Evolutionary conservation across 805 yeast species (phyloP).

Genomic region (Pichia deserticola): DNA sequence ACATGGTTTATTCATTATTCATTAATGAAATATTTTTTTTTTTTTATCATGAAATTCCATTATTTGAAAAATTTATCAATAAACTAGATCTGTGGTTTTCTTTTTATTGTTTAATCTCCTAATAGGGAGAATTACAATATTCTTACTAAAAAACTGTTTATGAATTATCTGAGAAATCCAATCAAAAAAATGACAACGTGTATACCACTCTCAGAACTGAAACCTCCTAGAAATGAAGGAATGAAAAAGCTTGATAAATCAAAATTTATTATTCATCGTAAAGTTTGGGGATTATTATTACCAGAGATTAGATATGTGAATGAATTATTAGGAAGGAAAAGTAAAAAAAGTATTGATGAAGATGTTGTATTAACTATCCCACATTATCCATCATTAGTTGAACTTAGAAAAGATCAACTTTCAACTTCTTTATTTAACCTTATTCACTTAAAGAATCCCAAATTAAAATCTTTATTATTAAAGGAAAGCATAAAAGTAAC

Average conservation of each 20-base stretch:
- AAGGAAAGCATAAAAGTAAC: slow-evolving; percentile 41
- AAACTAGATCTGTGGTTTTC: too few species aligned
- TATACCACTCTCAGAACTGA: slow-evolving; percentile 5
- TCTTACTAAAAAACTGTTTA: too few species aligned
- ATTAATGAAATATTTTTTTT: too few species aligned
- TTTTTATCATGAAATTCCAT: too few species aligned
- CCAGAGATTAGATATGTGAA: slow-evolving; percentile 61
- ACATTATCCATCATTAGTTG: slow-evolving; percentile 63
- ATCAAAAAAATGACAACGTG: slow-evolving; percentile 7
- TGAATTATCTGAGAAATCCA: not conserved
- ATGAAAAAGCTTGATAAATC: slow-evolving; percentile 62
- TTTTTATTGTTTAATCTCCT: too few species aligned
- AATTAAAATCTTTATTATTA: slow-evolving; percentile 51
- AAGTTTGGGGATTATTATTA: slow-evolving; percentile 60
- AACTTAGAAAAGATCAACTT: slow-evolving; percentile 18
- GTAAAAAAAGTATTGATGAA: slow-evolving; percentile 38
- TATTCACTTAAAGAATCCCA: slow-evolving; percentile 23
- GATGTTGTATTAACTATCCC: slow-evolving; percentile 52
- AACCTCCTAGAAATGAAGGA: slow-evolving; percentile 62
- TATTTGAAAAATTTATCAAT: too few species aligned
- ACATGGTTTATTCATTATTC: too few species aligned
- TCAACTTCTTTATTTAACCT: slow-evolving; percentile 4
- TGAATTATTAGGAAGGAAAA: slow-evolving; percentile 42
- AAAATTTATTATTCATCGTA: slow-evolving; percentile 50
- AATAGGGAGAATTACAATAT: too few species aligned